A percentile compares a stretch with the other conserved stretches of the same genome.
These are phyloP conservation scores for Dissophora globulifera DNA, from an alignment of 192 early-diverging fungal genomes.

Conservation along the genomic window DNA sequence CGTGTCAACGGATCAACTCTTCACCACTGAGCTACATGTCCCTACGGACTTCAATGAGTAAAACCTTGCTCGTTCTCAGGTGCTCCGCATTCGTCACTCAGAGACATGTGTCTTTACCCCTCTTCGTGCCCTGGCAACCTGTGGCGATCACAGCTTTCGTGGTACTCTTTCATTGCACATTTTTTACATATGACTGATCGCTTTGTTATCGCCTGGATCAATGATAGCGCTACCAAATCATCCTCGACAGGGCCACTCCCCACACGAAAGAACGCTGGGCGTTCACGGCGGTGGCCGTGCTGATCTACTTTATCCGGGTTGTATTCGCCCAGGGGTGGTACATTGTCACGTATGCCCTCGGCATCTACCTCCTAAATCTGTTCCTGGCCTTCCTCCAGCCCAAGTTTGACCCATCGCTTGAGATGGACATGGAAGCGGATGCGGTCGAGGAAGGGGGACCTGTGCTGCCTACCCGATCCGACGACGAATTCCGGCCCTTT, in stretches of 20 bases:
- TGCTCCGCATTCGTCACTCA: too few relatives aligned
- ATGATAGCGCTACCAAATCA: slow-evolving; percentile 76
- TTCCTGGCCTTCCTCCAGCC: slow-evolving; percentile 97
- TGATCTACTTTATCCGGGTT: slow-evolving; percentile 84
- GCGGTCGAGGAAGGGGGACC: slow-evolving; percentile 74
- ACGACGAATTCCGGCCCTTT: slow-evolving; percentile 98
- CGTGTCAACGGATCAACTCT: too few relatives aligned
- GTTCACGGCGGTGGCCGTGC: slow-evolving; percentile 65
- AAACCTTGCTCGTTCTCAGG: too few relatives aligned
- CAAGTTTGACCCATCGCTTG: slow-evolving; percentile 94
- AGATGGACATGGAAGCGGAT: slow-evolving; percentile 71
- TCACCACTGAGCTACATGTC: too few relatives aligned
- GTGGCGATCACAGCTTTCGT: too few relatives aligned
- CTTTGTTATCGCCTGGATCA: not conserved
- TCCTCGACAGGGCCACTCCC: slow-evolving; percentile 88
- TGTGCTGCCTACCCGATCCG: slow-evolving; percentile 83
- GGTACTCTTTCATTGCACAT: too few relatives aligned
- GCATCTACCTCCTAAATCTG: slow-evolving; percentile 95
- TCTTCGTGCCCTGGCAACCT: too few relatives aligned
- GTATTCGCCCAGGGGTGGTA: slow-evolving; percentile 91
- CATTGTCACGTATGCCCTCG: slow-evolving; percentile 93
- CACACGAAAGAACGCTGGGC: slow-evolving; percentile 83
- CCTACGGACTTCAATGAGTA: too few relatives aligned
- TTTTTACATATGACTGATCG: too few relatives aligned
- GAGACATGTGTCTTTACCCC: too few relatives aligned